These are phyloP conservation scores for Eutrema yunnanense DNA, from an alignment of 345 rosid species.

Conservation along the genomic window DNA sequence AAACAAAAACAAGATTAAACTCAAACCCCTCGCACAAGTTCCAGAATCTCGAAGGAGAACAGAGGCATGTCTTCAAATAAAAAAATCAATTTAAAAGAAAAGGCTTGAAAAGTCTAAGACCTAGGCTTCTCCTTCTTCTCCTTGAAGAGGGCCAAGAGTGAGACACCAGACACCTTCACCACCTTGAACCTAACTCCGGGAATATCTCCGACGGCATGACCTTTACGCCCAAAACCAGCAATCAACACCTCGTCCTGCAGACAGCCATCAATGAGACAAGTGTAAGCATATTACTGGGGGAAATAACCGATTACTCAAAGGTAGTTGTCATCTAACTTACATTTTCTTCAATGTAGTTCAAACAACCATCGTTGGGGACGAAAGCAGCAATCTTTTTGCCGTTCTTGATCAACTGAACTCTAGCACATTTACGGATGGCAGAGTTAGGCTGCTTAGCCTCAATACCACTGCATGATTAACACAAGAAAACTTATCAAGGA, in stretches of 20 bases:
- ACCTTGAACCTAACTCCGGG: slow-evolving; percentile 79
- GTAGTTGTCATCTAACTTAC: slow-evolving; percentile 20
- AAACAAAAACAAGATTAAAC: slow-evolving; percentile 5
- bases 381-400: slow-evolving; percentile 97
- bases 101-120: slow-evolving; percentile 30
- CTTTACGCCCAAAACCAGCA: slow-evolving; percentile 59
- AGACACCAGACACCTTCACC: slow-evolving; percentile 68
- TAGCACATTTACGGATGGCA: slow-evolving; percentile 92
- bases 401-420: slow-evolving; percentile 91
- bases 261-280: background rate
- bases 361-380: slow-evolving; percentile 95
- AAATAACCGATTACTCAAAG: background rate
- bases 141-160: slow-evolving; percentile 62
- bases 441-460: slow-evolving; percentile 99
- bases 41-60: background rate
- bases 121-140: slow-evolving; percentile 73
- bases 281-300: background rate
- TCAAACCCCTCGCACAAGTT: background rate
- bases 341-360: slow-evolving; percentile 90
- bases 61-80: background rate
- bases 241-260: slow-evolving; percentile 63
- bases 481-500: background rate
- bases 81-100: background rate
- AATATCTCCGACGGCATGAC: slow-evolving; percentile 70
- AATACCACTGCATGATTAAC: slow-evolving; percentile 57